phyloP scores from a whole-genome alignment of 2,329 filamentous ascomycete genomes.

The Penicillium sp. region DNA sequence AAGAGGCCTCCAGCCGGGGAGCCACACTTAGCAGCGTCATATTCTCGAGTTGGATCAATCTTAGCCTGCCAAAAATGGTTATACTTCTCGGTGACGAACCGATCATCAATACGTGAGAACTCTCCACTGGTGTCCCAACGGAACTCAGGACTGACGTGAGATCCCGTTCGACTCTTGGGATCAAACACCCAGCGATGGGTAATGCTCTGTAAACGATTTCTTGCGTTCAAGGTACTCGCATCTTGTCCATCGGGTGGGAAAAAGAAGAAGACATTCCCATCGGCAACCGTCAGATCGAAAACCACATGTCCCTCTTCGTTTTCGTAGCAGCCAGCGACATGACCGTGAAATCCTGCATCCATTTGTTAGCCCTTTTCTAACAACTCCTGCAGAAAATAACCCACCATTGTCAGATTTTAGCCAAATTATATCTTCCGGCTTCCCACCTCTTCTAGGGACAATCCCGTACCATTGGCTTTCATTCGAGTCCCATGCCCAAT shows the following conservation, averaged over 20 bases:
- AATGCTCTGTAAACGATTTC: neutral
- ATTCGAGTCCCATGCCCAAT: neutral
- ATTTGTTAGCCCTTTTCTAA: neutral
- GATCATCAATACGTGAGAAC: conserved; percentile 1
- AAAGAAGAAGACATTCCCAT: conserved; percentile 5
- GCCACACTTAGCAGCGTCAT: neutral
- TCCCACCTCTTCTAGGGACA: neutral
- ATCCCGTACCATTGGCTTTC: conserved; percentile 5
- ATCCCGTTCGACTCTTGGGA: neutral
- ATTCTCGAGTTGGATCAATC: conserved; percentile 2
- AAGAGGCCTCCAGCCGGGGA: neutral
- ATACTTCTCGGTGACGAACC: neutral
- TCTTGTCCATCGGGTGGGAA: neutral
- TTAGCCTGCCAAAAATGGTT: conserved; percentile 1
- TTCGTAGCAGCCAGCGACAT: neutral
- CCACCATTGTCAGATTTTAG: neutral
- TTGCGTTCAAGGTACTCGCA: neutral
- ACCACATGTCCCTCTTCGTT: neutral
- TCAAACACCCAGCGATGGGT: conserved; percentile 5
- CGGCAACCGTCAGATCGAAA: neutral
- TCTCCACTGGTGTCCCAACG: neutral
- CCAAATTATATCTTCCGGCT: neutral
- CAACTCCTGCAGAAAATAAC: neutral
- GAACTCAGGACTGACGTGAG: neutral
- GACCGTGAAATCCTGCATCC: neutral